phyloP scores from a whole-genome alignment of 768 basidiomycete genomes.

The Rhodotorula graminis region DNA sequence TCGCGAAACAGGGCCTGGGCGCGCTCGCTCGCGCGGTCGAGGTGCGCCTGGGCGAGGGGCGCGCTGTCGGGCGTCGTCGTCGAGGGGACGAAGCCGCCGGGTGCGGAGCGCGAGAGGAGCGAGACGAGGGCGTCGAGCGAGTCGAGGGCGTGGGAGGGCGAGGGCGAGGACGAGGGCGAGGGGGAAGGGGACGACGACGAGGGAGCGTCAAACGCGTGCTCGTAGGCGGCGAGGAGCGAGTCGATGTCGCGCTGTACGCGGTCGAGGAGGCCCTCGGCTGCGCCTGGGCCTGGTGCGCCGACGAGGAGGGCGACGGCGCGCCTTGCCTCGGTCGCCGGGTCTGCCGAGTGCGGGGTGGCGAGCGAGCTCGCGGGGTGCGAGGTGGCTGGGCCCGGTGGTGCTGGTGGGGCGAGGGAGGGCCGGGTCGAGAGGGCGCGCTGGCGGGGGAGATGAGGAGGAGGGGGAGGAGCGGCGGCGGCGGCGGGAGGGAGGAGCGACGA shows the following conservation, averaged over 20 bases:
- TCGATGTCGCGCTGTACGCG: not conserved
- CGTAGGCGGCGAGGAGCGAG: not conserved
- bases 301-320: not conserved
- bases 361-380: not conserved
- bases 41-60: not conserved
- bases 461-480: not conserved
- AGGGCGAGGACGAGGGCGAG: not conserved
- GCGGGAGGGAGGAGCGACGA: not conserved
- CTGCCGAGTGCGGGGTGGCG: not conserved
- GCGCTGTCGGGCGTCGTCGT: not conserved
- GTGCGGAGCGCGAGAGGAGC: constrained; percentile 10
- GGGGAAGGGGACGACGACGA: not conserved
- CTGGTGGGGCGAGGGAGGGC: not conserved
- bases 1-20: not conserved
- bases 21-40: constrained; percentile 1
- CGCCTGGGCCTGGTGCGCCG: not conserved
- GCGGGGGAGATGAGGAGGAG: not conserved
- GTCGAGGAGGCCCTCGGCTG: constrained; percentile 4
- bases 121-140: constrained; percentile 5
- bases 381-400: too few relatives aligned
- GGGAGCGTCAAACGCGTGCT: not conserved
- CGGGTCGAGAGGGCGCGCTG: not conserved
- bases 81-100: constrained; percentile 15
- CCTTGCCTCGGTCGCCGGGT: not conserved
- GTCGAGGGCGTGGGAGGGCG: not conserved